A percentile compares a stretch with the other conserved stretches of the same genome.
Evolutionary conservation across 352 stramenopile species (phyloP).

Genomic region (Pythium rishiriense): DNA sequence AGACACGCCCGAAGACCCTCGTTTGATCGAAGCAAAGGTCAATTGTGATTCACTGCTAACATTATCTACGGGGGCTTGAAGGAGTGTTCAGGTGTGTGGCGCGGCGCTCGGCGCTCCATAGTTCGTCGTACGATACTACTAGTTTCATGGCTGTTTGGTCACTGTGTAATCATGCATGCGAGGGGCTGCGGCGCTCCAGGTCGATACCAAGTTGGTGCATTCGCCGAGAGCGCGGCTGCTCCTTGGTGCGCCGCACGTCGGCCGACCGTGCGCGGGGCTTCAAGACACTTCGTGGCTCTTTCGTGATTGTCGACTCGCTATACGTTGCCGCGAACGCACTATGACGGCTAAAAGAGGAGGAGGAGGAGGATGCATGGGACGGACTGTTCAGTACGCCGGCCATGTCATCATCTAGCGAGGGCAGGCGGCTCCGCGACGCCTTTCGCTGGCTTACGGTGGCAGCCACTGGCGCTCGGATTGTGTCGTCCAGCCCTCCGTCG

Average conservation of each 20-base stretch:
- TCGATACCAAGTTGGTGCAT: conserved; percentile 12
- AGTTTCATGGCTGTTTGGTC: neutral
- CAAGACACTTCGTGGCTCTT: conserved; percentile 9
- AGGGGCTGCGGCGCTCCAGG: neutral
- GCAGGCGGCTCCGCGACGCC: conserved; percentile 7
- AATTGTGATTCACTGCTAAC: no score
- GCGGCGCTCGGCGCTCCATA: no score
- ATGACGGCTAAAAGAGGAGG: neutral
- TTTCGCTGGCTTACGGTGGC: neutral
- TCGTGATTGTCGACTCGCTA: neutral
- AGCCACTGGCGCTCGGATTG: neutral
- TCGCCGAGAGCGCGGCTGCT: conserved; percentile 7
- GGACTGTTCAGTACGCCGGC: conserved; percentile 26
- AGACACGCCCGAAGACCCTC: no score
- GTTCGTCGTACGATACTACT: neutral
- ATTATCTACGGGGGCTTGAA: no score
- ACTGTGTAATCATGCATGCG: conserved; percentile 2
- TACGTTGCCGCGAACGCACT: neutral
- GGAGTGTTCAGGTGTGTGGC: no score
- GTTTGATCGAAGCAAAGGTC: no score
- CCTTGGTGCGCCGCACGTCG: conserved; percentile 1
- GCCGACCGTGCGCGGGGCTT: conserved; percentile 17
- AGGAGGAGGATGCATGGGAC: conserved; percentile 1
- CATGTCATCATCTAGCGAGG: conserved; percentile 24
- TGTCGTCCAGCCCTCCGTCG: neutral